Base-by-base conservation (phyloP, 2,329 filamentous ascomycete species). In the Teratosphaeria zuluensis region DNA sequence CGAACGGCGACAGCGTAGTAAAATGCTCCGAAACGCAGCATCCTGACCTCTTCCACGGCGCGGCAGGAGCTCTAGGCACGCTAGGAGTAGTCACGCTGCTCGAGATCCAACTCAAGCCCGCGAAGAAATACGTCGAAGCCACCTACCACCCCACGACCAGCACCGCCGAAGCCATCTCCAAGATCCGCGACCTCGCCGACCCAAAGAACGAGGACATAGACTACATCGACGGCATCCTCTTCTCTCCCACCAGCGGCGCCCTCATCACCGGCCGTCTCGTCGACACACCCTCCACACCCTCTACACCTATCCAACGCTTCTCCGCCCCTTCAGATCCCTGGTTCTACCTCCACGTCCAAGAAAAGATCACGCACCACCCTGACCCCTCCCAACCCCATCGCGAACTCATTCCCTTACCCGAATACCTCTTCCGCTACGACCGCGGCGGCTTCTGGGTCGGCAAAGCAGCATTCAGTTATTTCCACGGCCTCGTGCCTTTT, bases 391-490 rank as follows among this genome's bases (percentile, higher is more conserved):
- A 80, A 75, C 14, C 71, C 70, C 59, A 60, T 16, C 62, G 72
- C 57, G 84, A 87, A 59, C 81, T 81, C 58, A 78, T 88, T 1
- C 84, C 84, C 0, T 64, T 88, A 0, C 73, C 74, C 1, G 85
- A 88, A 66, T 89, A 89, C 70, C 80, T 88, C 60, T 89, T 89
- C 72, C 81, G 86, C 16, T 88, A 87, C 72, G 85, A 89, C 69
- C 80, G 85, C 38, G 86, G 84, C 53, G 84, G 81, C 2, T 88
- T 88, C 73, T 89, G 85, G 86, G 81, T 82, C 3, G 85, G 81
- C 24, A 9, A 74, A 24, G 82, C 84, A 59, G 82, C 84, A 1
- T 88, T 85, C 71, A 70, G 74, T 24, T 88, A 88, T 71, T 87
- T 88, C 70, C 67, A 30, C 6, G n/a, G 24, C 19, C 38, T 58